Conservation (phyloP, 768 basidiomycete species). For the Tephrocybe sp. region DNA sequence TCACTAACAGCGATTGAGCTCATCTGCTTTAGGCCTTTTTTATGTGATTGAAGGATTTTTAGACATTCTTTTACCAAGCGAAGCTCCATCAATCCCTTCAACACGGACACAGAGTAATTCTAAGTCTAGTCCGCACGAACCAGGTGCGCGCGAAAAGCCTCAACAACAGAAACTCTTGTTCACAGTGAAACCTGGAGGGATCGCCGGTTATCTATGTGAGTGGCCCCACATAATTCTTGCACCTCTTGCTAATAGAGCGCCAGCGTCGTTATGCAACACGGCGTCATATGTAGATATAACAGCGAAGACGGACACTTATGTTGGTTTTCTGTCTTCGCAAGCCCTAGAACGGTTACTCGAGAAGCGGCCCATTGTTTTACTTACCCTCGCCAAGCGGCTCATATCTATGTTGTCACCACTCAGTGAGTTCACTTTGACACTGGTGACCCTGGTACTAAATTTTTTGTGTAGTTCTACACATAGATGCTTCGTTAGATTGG, state of each 20-base stretch:
- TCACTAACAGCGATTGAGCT: conserved; percentile 3
- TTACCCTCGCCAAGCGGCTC: conserved; percentile 94
- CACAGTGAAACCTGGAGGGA: conserved; percentile 95
- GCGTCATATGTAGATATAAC: conserved; percentile 96
- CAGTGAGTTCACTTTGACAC: conserved; percentile 45
- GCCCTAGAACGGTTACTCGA: conserved; percentile 90
- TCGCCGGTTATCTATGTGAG: conserved; percentile 92
- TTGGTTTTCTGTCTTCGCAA: conserved; percentile 89
- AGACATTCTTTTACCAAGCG: conserved; percentile 79
- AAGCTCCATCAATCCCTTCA: conserved; percentile 25
- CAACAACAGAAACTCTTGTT: conserved; percentile 74
- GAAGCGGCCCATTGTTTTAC: conserved; percentile 90
- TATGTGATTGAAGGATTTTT: conserved; percentile 96
- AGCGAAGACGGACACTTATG: conserved; percentile 98
- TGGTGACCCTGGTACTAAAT: background rate
- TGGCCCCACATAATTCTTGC: background rate
- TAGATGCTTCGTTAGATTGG: conserved; percentile 97
- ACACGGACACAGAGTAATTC: conserved; percentile 18
- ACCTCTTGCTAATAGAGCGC: background rate
- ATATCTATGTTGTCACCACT: conserved; percentile 94
- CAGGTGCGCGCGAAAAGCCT: conserved; percentile 23
- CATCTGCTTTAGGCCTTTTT: conserved; percentile 61
- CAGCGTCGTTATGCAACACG: conserved; percentile 87
- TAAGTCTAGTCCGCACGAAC: conserved; percentile 9
- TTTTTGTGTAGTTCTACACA: conserved; percentile 76